Base-by-base conservation (phyloP, 805 yeast genomes). In the Hanseniaspora meyeri region DNA sequence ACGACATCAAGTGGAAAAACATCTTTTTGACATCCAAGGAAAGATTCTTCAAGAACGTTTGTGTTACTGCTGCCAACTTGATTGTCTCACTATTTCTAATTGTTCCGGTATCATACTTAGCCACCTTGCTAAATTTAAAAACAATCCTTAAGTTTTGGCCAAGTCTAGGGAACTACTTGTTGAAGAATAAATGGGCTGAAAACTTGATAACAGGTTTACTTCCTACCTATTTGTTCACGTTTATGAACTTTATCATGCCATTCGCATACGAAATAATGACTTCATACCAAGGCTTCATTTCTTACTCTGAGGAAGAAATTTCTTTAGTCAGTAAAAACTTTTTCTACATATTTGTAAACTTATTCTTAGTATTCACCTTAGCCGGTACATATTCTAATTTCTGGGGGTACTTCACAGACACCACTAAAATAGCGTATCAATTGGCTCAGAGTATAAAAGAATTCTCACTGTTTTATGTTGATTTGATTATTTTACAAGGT, bases 1-100 rank as follows among this genome's bases (percentile, higher is more conserved):
- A 85, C 64, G 98, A 91, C 66, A 85, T 91, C 27, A 82, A 87
- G 43, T 91, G 98, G 98, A 85, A 82, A 57, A 88, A 90, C 64
- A 79, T 88, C 38, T 90, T 95, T 62, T 72, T 90, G 64, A 81
- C 95, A 0, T 75, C 95, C 56, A 75, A 73, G 55, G 90, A 87
- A 62, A 73, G 96, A 58, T 70, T 85, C 48, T 61, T 80, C 17
- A 80, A 89, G 60, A 65, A 70, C 3, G 71, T 73, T 54, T 43
- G 70, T 0, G 71, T 72, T 1, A 72, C 76, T 0, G 57, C 70
- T 1, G 64, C 71, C 39, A 73, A 73, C 59, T 76, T 75, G 6
- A 59, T 72, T 16, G 65, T 85, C 4, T 84, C 93, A 57, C 77
- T 87, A 8, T 77, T 85, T 24, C 79, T 89, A 71, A 79, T 88